Conservation (phyloP, 257 asterid species). For the Petunia secreta region DNA sequence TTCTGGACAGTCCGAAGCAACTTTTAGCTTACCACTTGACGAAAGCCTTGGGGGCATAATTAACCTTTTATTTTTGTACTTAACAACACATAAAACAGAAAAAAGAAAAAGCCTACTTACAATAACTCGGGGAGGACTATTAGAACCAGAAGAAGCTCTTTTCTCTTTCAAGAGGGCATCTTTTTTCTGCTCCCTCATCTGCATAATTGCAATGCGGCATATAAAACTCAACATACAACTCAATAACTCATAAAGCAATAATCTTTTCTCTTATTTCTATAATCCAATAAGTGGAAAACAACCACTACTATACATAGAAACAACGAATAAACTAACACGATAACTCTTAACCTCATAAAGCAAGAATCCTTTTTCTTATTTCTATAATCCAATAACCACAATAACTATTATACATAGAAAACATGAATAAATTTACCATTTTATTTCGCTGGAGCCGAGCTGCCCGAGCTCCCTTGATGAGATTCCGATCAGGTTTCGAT, state of each 20-base stretch:
- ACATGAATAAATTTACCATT: slow-evolving; percentile 49
- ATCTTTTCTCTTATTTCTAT: background rate
- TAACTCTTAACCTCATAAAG: background rate
- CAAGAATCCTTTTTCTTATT: background rate
- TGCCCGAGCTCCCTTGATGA: slow-evolving; percentile 77
- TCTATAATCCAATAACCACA: background rate
- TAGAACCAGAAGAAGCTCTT: slow-evolving; percentile 72
- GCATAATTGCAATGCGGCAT: slow-evolving; percentile 27
- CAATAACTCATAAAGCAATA: background rate
- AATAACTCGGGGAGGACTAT: slow-evolving; percentile 84
- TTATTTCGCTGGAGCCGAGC: slow-evolving; percentile 80
- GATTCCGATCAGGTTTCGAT: slow-evolving; percentile 56
- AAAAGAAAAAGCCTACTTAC: slow-evolving; percentile 45
- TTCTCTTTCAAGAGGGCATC: slow-evolving; percentile 78
- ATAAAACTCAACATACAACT: background rate
- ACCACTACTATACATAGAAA: background rate
- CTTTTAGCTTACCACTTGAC: too few relatives aligned
- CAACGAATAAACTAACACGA: background rate
- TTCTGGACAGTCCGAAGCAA: too few relatives aligned
- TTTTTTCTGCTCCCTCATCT: slow-evolving; percentile 85
- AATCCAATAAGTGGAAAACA: background rate
- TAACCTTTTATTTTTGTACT: background rate
- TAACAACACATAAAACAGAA: background rate
- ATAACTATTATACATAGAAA: background rate
- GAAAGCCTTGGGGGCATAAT: too few relatives aligned